Conservation (phyloP, 768 basidiomycete species). For the Tulasnella sp. region DNA sequence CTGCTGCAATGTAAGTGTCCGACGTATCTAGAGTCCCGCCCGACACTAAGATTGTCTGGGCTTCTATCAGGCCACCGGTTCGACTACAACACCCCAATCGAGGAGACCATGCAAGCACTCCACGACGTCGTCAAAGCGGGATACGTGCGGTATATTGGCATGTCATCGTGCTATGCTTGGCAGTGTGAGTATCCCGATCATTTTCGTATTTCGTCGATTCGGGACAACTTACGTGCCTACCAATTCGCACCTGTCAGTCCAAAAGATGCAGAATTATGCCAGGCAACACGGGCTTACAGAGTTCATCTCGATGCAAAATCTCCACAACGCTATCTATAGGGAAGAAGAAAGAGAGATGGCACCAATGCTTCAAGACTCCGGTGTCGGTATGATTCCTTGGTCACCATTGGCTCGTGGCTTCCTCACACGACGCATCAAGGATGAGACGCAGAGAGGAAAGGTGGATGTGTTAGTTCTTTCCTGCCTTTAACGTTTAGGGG, state of each 20-base stretch:
- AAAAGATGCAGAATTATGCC: conserved; percentile 19
- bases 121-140: conserved; percentile 47
- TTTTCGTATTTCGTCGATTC: neutral
- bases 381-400: conserved; percentile 18
- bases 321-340: conserved; percentile 9
- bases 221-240: too few species aligned
- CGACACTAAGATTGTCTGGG: too few species aligned
- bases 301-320: conserved; percentile 19
- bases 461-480: neutral
- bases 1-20: conserved; percentile 31
- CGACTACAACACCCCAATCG: conserved; percentile 45
- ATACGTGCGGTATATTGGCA: conserved; percentile 42
- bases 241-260: neutral
- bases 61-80: conserved; percentile 45
- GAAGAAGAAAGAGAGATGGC: conserved; percentile 17
- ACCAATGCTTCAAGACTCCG: conserved; percentile 9
- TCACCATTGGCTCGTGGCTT: conserved; percentile 12
- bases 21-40: neutral
- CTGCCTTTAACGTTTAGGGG: too few species aligned
- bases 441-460: conserved; percentile 1
- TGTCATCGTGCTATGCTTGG: conserved; percentile 35
- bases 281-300: neutral
- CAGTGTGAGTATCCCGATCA: conserved; percentile 16
- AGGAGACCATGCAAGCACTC: conserved; percentile 44
- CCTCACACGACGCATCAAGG: conserved; percentile 6